Evolutionary conservation across 148 eudicot species (phyloP).

Genomic region (Nyssa sinensis): DNA sequence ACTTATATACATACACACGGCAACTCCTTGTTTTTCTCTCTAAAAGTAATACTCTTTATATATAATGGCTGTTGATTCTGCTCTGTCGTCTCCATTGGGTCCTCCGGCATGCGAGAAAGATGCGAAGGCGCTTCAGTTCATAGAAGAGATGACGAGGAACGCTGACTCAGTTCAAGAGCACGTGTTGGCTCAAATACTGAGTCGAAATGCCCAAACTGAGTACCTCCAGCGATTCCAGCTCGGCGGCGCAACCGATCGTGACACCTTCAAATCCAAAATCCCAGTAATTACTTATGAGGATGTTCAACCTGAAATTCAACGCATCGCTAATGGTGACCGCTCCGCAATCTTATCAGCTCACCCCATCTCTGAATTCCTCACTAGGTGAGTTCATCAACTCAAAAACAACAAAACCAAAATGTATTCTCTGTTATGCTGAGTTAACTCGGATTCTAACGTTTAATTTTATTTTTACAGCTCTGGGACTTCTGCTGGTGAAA

Average conservation of each 20-base stretch:
- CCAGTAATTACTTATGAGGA: constrained; percentile 77
- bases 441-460: neutral
- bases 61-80: constrained; percentile 69
- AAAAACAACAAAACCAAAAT: neutral
- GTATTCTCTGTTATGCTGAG: no score
- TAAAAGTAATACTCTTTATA: neutral
- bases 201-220: constrained; percentile 61
- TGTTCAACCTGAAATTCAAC: constrained; percentile 74
- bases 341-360: constrained; percentile 72
- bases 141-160: constrained; percentile 81
- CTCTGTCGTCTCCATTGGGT: constrained; percentile 53
- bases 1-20: neutral
- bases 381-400: constrained; percentile 44
- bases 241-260: constrained; percentile 49
- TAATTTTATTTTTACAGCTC: constrained; percentile 41
- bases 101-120: constrained; percentile 82
- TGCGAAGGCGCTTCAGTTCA: constrained; percentile 71
- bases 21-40: constrained; percentile 11
- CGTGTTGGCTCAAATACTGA: constrained; percentile 60
- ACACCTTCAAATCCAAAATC: constrained; percentile 52
- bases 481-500: constrained; percentile 91
- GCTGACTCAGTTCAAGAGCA: constrained; percentile 60
- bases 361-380: constrained; percentile 86
- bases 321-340: constrained; percentile 80
- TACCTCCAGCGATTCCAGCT: constrained; percentile 55